A percentile compares a stretch with the other conserved stretches of the same genome.
Conservation (phyloP, 331 rosid species). For the Erythrophleum ivorense region DNA sequence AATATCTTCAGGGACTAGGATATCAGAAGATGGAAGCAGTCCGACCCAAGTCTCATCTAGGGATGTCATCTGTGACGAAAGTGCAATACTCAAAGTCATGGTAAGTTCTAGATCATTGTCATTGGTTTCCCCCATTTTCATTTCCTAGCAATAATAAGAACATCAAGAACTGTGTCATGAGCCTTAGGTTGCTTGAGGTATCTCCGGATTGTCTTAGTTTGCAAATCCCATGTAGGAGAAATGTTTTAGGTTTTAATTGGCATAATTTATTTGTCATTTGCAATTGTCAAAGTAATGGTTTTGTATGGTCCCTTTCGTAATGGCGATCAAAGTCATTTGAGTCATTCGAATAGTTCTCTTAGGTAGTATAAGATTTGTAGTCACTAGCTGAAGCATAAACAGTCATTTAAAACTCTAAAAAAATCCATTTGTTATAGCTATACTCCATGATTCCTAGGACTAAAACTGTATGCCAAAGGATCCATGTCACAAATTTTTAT, state of each 20-base stretch:
- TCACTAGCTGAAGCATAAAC: not conserved
- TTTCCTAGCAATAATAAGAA: not conserved
- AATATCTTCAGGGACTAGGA: constrained; percentile 69
- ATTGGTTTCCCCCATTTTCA: not conserved
- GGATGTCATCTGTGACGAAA: constrained; percentile 79
- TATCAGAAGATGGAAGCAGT: constrained; percentile 91
- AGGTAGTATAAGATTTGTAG: not conserved
- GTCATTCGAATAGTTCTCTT: constrained; percentile 1
- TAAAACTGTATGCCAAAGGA: constrained; percentile 2
- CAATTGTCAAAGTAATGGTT: constrained; percentile 22
- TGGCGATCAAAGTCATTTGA: not conserved
- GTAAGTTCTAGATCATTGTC: constrained; percentile 52
- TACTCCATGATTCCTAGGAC: not conserved
- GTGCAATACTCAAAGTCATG: constrained; percentile 92
- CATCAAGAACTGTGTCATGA: not conserved
- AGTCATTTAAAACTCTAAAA: not conserved
- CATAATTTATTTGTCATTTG: not conserved
- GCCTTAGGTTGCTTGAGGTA: constrained; percentile 20
- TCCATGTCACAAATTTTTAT: not conserved
- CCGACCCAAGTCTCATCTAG: constrained; percentile 82
- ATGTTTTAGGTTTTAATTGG: constrained; percentile 4
- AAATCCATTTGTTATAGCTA: not conserved
- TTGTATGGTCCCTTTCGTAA: not conserved
- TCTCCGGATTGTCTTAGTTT: not conserved
- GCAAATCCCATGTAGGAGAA: not conserved